These are phyloP conservation scores for Plasmodium inui DNA, from an alignment of 169 alveolate species.

Conservation along the genomic window DNA sequence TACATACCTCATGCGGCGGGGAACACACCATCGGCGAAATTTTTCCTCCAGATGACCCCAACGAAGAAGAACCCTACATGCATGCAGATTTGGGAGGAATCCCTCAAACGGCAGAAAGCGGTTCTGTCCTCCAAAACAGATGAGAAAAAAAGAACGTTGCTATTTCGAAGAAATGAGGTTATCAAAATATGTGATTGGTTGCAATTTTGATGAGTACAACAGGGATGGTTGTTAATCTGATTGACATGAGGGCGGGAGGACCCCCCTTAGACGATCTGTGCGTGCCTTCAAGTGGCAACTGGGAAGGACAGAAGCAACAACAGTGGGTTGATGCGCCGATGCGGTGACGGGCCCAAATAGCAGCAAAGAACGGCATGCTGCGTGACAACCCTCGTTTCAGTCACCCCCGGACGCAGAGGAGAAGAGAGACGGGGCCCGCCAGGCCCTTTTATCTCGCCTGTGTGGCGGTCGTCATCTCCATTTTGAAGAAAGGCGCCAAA, in stretches of 20 bases:
- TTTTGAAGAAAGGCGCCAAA: not conserved
- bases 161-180: not conserved
- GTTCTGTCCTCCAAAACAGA: not conserved
- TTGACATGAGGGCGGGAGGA: not conserved
- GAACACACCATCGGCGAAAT: not conserved
- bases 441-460: too few relatives aligned
- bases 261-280: not conserved
- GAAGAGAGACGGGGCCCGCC: too few relatives aligned
- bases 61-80: not conserved
- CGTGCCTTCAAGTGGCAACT: not conserved
- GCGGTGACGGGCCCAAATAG: not conserved
- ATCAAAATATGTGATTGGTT: not conserved
- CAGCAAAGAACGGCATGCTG: too few relatives aligned
- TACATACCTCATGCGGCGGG: not conserved
- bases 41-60: not conserved
- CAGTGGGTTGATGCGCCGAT: not conserved
- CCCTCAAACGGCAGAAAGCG: not conserved
- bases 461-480: not conserved
- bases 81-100: not conserved
- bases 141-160: not conserved
- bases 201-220: not conserved
- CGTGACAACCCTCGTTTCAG: too few relatives aligned
- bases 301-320: not conserved
- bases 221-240: not conserved
- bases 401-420: too few relatives aligned